Conservation (phyloP, 192 early-diverging fungal genomes). For the Geranomyces michiganensis region DNA sequence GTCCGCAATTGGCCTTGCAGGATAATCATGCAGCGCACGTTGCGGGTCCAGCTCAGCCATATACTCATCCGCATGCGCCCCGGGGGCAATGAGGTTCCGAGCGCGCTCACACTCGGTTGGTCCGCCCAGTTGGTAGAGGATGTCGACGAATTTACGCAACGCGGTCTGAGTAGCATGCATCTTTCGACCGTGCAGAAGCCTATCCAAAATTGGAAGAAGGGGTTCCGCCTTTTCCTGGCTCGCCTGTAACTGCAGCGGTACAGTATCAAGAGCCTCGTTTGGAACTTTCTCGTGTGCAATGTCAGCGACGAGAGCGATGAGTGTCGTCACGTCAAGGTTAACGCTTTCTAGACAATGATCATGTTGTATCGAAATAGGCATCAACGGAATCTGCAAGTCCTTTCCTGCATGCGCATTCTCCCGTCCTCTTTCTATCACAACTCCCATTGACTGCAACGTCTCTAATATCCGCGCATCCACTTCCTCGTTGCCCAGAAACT, state of each 20-base stretch:
- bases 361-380: too few relatives aligned
- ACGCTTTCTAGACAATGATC: too few relatives aligned
- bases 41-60: slow-evolving; percentile 8
- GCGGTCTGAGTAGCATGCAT: slow-evolving; percentile 43
- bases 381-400: too few relatives aligned
- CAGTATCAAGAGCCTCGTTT: slow-evolving; percentile 36
- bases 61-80: neutral
- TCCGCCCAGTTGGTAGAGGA: slow-evolving; percentile 44
- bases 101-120: slow-evolving; percentile 37
- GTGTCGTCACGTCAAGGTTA: slow-evolving; percentile 52
- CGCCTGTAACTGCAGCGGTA: slow-evolving; percentile 40
- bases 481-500: slow-evolving; percentile 38
- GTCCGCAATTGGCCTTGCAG: neutral
- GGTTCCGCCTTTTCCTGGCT: slow-evolving; percentile 28
- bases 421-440: slow-evolving; percentile 23
- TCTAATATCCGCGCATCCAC: slow-evolving; percentile 28
- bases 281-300: slow-evolving; percentile 42
- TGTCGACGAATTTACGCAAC: slow-evolving; percentile 35
- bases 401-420: neutral
- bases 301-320: slow-evolving; percentile 38
- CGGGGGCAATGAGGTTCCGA: slow-evolving; percentile 33
- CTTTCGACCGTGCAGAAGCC: slow-evolving; percentile 14
- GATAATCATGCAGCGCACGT: neutral
- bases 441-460: slow-evolving; percentile 32
- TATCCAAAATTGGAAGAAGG: slow-evolving; percentile 29